These are phyloP conservation scores for Nakazawaea pomicola DNA, from an alignment of 805 yeast genomes.

Conservation along the genomic window DNA sequence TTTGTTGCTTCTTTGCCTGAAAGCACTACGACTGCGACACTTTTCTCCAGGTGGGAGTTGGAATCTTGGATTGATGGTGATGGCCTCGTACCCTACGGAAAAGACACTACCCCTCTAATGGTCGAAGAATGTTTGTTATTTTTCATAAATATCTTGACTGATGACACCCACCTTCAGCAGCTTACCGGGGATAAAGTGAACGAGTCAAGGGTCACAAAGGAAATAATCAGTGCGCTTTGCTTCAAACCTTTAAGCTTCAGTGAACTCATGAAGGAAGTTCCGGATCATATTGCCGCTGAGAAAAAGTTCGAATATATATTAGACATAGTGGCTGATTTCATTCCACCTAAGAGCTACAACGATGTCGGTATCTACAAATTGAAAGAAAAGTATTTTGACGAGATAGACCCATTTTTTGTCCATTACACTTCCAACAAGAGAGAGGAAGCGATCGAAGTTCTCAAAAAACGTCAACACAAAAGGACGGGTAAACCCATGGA, in stretches of 20 bases:
- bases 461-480: conserved; percentile 46
- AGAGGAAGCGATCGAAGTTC: conserved; percentile 72
- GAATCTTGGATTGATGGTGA: conserved; percentile 45
- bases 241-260: conserved; percentile 70
- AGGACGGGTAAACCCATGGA: conserved; percentile 32
- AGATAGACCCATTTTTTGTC: conserved; percentile 78
- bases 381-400: conserved; percentile 46
- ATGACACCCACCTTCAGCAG: conserved; percentile 54
- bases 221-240: conserved; percentile 79
- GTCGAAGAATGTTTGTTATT: conserved; percentile 76
- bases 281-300: conserved; percentile 71
- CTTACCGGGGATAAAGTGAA: conserved; percentile 41
- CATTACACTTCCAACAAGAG: conserved; percentile 73
- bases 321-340: conserved; percentile 50
- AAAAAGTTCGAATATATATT: conserved; percentile 66
- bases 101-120: conserved; percentile 50
- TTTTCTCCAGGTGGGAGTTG: conserved; percentile 69
- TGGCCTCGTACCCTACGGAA: conserved; percentile 35
- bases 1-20: conserved; percentile 48
- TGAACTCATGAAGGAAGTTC: conserved; percentile 60
- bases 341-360: conserved; percentile 52
- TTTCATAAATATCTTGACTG: conserved; percentile 63
- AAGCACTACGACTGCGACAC: conserved; percentile 47
- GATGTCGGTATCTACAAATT: conserved; percentile 66
- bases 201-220: conserved; percentile 51